Conservation (phyloP, 108 stramenopile species). For the Cyclotella cryptica region DNA sequence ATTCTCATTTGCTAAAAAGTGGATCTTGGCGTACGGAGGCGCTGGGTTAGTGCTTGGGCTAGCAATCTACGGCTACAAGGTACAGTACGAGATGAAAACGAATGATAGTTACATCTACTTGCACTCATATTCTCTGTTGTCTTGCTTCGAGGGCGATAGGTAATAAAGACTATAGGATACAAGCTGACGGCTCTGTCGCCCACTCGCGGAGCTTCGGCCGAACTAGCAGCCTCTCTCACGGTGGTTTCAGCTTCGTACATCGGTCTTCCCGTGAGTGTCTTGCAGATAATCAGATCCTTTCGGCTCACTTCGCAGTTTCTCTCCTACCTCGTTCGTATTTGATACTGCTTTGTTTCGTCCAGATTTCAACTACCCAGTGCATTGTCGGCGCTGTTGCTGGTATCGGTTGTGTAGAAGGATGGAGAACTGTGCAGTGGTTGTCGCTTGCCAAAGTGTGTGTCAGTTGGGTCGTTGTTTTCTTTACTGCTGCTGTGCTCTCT, state of each 20-base stretch:
- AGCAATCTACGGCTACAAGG: slow-evolving; percentile 54
- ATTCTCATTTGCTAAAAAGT: slow-evolving; percentile 15
- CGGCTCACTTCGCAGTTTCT: neutral
- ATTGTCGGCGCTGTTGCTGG: slow-evolving; percentile 66
- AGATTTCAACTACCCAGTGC: slow-evolving; percentile 62
- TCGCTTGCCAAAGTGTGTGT: slow-evolving; percentile 23
- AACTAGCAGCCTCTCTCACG: slow-evolving; percentile 59
- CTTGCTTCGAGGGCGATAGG: neutral
- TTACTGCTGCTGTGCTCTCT: slow-evolving; percentile 35
- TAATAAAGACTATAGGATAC: slow-evolving; percentile 56
- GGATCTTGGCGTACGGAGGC: slow-evolving; percentile 68
- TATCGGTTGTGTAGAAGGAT: slow-evolving; percentile 56
- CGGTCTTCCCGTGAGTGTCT: slow-evolving; percentile 56
- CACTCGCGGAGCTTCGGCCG: slow-evolving; percentile 62
- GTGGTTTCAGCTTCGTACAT: slow-evolving; percentile 63
- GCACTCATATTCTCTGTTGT: neutral
- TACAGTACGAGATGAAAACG: neutral
- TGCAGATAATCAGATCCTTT: neutral
- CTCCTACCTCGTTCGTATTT: too few species aligned
- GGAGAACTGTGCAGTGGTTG: slow-evolving; percentile 49
- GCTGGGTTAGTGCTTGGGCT: slow-evolving; percentile 61
- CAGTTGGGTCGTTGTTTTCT: slow-evolving; percentile 60
- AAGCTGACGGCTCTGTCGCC: slow-evolving; percentile 53
- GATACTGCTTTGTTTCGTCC: neutral
- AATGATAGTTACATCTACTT: neutral